These are phyloP conservation scores for Cryoendolithus antarcticus DNA, from an alignment of 2,329 filamentous ascomycete species.

Conservation along the genomic window DNA sequence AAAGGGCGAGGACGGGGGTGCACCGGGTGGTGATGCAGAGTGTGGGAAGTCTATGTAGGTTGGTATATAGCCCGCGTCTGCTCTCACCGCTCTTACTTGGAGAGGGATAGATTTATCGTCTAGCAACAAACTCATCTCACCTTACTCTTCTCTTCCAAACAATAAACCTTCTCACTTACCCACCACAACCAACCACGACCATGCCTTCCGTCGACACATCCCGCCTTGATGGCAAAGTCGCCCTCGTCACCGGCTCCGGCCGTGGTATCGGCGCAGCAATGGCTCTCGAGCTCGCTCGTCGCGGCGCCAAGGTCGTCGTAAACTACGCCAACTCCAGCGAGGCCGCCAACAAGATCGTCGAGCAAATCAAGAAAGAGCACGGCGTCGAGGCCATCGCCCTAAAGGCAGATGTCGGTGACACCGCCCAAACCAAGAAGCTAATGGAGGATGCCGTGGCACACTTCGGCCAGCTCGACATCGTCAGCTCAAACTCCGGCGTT, in stretches of 20 bases:
- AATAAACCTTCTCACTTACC: too few species aligned
- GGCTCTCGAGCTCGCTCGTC: conserved; percentile 51
- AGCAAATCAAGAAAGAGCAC: conserved; percentile 47
- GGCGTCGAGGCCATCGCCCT: conserved; percentile 52
- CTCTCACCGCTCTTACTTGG: too few species aligned
- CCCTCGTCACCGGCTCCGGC: conserved; percentile 42
- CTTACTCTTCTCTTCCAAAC: too few species aligned
- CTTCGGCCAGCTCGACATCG: conserved; percentile 58
- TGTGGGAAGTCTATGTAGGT: too few species aligned
- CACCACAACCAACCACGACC: conserved; percentile 20
- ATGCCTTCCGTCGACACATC: conserved; percentile 33
- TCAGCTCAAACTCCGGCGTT: conserved; percentile 55
- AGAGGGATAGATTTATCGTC: too few species aligned
- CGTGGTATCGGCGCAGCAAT: conserved; percentile 57
- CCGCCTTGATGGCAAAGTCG: conserved; percentile 42
- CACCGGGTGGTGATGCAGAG: too few species aligned
- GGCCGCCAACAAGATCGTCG: conserved; percentile 53
- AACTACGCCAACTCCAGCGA: conserved; percentile 56
- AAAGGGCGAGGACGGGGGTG: too few species aligned
- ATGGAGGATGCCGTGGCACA: conserved; percentile 51
- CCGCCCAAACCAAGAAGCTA: conserved; percentile 49
- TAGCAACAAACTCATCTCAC: too few species aligned
- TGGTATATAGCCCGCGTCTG: too few species aligned
- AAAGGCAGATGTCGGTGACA: conserved; percentile 56
- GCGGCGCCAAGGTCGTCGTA: conserved; percentile 53